These are phyloP conservation scores for Ballota nigra DNA, from an alignment of 257 asterid species.

Conservation along the genomic window DNA sequence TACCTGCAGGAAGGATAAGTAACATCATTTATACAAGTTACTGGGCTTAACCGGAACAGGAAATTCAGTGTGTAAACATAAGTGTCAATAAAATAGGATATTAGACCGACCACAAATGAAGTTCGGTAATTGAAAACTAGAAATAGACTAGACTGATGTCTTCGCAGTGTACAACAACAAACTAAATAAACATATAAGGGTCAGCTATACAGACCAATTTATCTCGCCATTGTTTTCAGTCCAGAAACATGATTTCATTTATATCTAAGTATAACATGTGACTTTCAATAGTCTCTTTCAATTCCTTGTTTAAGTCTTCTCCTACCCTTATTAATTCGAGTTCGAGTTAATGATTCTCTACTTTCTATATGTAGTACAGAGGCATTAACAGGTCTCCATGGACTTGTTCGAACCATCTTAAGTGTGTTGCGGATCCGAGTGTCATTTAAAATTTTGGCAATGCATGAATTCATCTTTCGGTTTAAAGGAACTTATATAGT, in stretches of 20 bases:
- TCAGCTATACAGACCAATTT: not conserved
- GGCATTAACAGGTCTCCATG: not conserved
- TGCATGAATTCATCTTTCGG: not conserved
- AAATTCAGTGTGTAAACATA: not conserved
- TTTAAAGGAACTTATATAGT: not conserved
- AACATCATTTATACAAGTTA: conserved; percentile 1
- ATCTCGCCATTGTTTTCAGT: too few relatives aligned
- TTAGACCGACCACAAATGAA: not conserved
- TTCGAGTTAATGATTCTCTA: not conserved
- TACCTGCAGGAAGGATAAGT: conserved; percentile 45
- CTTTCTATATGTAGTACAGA: not conserved
- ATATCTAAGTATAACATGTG: not conserved
- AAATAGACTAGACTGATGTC: not conserved
- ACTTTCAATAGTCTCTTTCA: not conserved
- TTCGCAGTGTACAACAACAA: not conserved
- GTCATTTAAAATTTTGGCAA: not conserved
- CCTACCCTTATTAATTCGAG: not conserved
- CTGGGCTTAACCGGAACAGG: not conserved
- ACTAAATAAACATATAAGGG: not conserved
- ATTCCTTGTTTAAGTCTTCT: not conserved
- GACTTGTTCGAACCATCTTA: not conserved
- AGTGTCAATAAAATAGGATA: not conserved
- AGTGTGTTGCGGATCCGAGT: not conserved
- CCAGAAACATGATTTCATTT: not conserved
- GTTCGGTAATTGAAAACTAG: not conserved